phyloP scores from a whole-genome alignment of 768 basidiomycete genomes.

The Lentinula aciculospora region DNA sequence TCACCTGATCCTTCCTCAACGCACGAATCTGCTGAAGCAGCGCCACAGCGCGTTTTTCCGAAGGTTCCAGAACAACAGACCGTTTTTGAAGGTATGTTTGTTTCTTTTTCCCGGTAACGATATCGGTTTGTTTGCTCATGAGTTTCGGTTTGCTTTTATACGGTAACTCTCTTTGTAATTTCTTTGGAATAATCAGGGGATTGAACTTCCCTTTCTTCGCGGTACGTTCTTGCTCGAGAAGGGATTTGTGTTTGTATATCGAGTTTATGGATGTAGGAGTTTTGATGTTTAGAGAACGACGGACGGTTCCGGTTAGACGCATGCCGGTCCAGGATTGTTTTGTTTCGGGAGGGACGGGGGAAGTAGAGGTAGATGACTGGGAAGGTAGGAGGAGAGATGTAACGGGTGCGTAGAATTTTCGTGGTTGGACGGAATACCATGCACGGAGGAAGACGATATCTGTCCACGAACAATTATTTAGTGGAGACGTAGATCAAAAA shows the following conservation, averaged over 20 bases:
- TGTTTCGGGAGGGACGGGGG: not conserved
- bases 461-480: slow-evolving; percentile 20
- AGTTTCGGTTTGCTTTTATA: slow-evolving; percentile 90
- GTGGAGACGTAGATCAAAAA: not conserved
- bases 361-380: not conserved
- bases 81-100: slow-evolving; percentile 92
- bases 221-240: slow-evolving; percentile 63
- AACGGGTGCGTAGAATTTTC: slow-evolving; percentile 95
- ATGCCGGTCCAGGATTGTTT: slow-evolving; percentile 89
- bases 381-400: slow-evolving; percentile 83
- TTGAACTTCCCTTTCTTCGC: slow-evolving; percentile 52
- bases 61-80: slow-evolving; percentile 91
- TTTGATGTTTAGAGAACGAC: slow-evolving; percentile 78
- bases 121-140: slow-evolving; percentile 55
- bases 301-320: slow-evolving; percentile 91
- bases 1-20: slow-evolving; percentile 83
- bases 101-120: slow-evolving; percentile 18
- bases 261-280: slow-evolving; percentile 83
- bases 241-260: slow-evolving; percentile 57
- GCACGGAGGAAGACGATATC: slow-evolving; percentile 94
- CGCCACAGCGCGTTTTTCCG: slow-evolving; percentile 89
- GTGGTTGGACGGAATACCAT: slow-evolving; percentile 94
- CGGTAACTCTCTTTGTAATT: slow-evolving; percentile 86
- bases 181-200: slow-evolving; percentile 79
- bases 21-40: slow-evolving; percentile 92